A percentile compares a stretch with the other conserved stretches of the same genome.
phyloP scores from a whole-genome alignment of 306 rosid species.

The Casuarina cunninghamiana region DNA sequence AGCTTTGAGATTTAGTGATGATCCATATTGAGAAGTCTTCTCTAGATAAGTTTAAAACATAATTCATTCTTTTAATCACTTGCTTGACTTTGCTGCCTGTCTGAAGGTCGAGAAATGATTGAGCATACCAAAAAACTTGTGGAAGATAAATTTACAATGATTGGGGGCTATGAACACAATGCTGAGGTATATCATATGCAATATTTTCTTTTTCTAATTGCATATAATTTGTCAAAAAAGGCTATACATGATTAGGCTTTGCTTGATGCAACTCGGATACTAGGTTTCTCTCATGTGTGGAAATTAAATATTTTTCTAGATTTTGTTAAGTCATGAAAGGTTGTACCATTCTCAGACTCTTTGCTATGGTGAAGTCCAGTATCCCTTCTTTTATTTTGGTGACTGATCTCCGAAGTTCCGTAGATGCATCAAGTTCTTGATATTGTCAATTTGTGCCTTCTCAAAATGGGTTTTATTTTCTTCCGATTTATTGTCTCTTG shows the following conservation, averaged over 20 bases:
- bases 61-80: slow-evolving; percentile 23
- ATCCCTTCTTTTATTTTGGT: neutral
- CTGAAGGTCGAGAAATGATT: slow-evolving; percentile 91
- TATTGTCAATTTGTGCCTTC: neutral
- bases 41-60: slow-evolving; percentile 23
- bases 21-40: slow-evolving; percentile 1
- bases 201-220: slow-evolving; percentile 18
- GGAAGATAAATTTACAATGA: slow-evolving; percentile 76
- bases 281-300: slow-evolving; percentile 9
- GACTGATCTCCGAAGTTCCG: neutral
- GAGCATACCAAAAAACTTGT: slow-evolving; percentile 88
- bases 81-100: slow-evolving; percentile 32
- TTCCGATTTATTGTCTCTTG: neutral
- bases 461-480: neutral
- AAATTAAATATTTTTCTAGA: slow-evolving; percentile 3
- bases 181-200: slow-evolving; percentile 65
- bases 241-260: slow-evolving; percentile 6
- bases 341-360: neutral
- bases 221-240: slow-evolving; percentile 7
- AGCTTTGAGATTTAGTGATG: slow-evolving; percentile 19
- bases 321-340: neutral
- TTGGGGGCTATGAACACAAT: slow-evolving; percentile 76
- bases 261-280: slow-evolving; percentile 9
- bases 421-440: neutral
- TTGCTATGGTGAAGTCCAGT: neutral